Evolutionary conservation across 2,329 filamentous ascomycete species (phyloP).

Genomic region (Trichoderma breve): DNA sequence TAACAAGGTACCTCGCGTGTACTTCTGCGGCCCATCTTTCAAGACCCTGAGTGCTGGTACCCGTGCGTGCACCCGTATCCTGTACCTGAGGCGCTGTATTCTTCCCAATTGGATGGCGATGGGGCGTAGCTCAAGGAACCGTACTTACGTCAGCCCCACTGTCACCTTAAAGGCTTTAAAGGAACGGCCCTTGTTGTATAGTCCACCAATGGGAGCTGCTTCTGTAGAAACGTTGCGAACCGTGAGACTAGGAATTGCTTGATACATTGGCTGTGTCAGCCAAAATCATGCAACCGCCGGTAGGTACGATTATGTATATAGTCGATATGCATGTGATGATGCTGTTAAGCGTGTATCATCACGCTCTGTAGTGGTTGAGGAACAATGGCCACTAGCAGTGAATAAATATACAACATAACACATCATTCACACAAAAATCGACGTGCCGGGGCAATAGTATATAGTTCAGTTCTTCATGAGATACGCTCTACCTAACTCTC

Average conservation of each 20-base stretch:
- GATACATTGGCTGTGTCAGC: background rate
- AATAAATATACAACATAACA: background rate
- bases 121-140: background rate
- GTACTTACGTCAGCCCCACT: slow-evolving; percentile 8
- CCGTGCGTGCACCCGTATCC: background rate
- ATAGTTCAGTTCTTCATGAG: background rate
- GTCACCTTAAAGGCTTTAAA: background rate
- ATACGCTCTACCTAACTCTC: slow-evolving; percentile 9
- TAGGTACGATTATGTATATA: background rate
- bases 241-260: background rate
- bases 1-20: background rate
- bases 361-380: background rate
- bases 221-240: slow-evolving; percentile 3
- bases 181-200: background rate
- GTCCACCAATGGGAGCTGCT: background rate
- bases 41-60: background rate
- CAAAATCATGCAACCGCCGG: background rate
- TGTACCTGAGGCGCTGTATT: background rate
- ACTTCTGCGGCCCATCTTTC: background rate
- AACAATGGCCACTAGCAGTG: background rate
- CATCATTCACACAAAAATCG: background rate
- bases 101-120: background rate
- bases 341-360: background rate
- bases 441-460: background rate
- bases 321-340: background rate